These are phyloP conservation scores for Melastoma candidum DNA, from an alignment of 441 rosid species.

Conservation along the genomic window DNA sequence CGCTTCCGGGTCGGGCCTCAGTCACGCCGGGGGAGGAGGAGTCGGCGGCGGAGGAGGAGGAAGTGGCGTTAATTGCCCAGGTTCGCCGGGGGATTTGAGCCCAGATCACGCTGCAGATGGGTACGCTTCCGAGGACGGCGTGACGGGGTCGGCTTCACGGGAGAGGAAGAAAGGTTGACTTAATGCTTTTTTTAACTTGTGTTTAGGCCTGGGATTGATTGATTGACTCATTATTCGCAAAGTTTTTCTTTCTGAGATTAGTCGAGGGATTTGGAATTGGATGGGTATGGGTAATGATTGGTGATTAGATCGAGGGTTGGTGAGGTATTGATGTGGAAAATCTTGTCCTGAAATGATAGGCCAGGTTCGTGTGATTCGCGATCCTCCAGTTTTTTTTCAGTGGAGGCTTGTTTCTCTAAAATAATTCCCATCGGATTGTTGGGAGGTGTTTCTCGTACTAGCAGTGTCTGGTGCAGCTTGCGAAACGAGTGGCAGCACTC, in stretches of 20 bases:
- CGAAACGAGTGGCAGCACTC: too few species aligned
- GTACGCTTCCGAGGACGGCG: constrained; percentile 61
- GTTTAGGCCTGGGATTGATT: neutral
- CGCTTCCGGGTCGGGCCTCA: constrained; percentile 30
- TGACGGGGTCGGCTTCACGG: constrained; percentile 52
- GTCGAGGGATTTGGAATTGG: too few species aligned
- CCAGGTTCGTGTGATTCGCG: too few species aligned
- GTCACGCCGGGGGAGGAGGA: constrained; percentile 20
- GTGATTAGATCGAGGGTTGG: too few species aligned
- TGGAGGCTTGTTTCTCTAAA: too few species aligned
- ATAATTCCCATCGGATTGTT: too few species aligned
- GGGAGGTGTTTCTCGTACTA: too few species aligned
- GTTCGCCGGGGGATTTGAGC: constrained; percentile 54
- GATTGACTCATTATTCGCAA: neutral
- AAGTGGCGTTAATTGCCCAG: constrained; percentile 18
- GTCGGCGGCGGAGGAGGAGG: constrained; percentile 14
- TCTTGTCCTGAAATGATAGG: too few species aligned
- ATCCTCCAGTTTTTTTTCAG: too few species aligned
- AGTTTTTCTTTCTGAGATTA: neutral
- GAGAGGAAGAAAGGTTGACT: constrained; percentile 56
- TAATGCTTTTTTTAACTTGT: neutral
- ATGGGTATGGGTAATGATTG: too few species aligned
- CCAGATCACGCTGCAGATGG: constrained; percentile 51
- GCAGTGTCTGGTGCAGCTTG: too few species aligned
- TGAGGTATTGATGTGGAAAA: too few species aligned